phyloP scores from a whole-genome alignment of 371 early-diverging fungal species.

The Smittium mucronatum region DNA sequence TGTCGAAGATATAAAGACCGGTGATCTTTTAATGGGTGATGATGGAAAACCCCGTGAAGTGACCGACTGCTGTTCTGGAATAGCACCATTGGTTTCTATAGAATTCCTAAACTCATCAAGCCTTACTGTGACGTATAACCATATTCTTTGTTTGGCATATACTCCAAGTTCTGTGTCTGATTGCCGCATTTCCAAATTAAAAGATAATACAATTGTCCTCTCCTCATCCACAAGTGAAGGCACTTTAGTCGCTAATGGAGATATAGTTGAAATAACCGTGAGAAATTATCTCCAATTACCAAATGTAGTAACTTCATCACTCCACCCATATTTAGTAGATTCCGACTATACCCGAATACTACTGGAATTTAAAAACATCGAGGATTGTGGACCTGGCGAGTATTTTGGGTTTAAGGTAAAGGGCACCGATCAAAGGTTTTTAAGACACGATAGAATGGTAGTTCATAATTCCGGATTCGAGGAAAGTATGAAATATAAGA shows the following conservation, averaged over 20 bases:
- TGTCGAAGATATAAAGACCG: slow-evolving; percentile 26
- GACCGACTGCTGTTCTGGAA: neutral
- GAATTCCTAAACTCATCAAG: neutral
- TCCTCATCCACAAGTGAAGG: neutral
- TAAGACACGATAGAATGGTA: slow-evolving; percentile 29
- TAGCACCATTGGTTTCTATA: neutral
- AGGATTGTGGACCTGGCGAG: neutral
- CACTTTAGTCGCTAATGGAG: neutral
- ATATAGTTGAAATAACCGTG: neutral
- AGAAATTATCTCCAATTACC: neutral
- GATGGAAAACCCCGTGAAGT: slow-evolving; percentile 32
- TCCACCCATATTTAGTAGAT: neutral
- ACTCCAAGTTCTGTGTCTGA: neutral
- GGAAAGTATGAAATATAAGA: slow-evolving; percentile 73
- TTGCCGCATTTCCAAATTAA: neutral
- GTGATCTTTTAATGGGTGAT: slow-evolving; percentile 36
- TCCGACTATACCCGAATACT: neutral
- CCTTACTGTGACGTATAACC: slow-evolving; percentile 32
- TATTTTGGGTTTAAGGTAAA: slow-evolving; percentile 38
- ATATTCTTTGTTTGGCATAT: slow-evolving; percentile 30
- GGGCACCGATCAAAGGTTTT: slow-evolving; percentile 34
- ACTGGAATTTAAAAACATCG: neutral
- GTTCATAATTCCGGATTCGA: slow-evolving; percentile 45
- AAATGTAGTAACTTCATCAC: neutral
- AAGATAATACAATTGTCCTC: neutral